Evolutionary conservation across 345 rosid species (phyloP), one percentile per base, ranked within the genome.

Genomic region (Salix exigua): DNA sequence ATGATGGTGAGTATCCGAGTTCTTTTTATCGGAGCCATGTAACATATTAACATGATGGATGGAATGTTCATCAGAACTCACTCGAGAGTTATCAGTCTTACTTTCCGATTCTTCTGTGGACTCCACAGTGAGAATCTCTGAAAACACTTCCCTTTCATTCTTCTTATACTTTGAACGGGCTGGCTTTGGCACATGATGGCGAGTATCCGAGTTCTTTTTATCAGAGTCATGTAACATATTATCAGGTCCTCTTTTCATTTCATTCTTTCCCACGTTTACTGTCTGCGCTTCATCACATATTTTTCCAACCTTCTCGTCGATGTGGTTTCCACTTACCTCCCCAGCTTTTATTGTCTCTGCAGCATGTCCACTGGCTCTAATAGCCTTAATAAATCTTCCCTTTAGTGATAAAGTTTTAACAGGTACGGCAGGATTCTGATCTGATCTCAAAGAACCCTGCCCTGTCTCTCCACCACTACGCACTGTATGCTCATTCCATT

Each of bases 351-450:
- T 77, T 48, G 77, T 65, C 75, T 82, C 83, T 33, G 61, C 74
- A 17, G 76, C 72, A 50, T 21, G 73, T 25, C 77, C 80, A 75
- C 83, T 63, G 28, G 85, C 67, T 82, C 91, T 86, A 74, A 86
- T 71, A 62, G 92, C 91, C 82, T 97, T 84, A 25, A 92, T 97
- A 0, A 95, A 92, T 74, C 85, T 92, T 66, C 91, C 98, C 78
- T 89, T 85, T 10, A 58, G 63, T 2, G 73, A 61, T 61, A 85
- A 74, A 76, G 82, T 67, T 77, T 86, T 92, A 68, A 40, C 78
- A 33, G 71, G 62, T 30, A 50, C 35, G 48, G 28, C 72, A 5
- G 83, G 74, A 55, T 79, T 82, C 70, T 66, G 72, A 68, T 85
- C 85, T 23, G 60, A 79, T 77, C 88, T 86, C 75, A 78, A 68